A percentile compares a stretch with the other conserved stretches of the same genome.
These are phyloP conservation scores for Berberis vulgaris DNA, from an alignment of 164 flowering plant species.

Conservation along the genomic window DNA sequence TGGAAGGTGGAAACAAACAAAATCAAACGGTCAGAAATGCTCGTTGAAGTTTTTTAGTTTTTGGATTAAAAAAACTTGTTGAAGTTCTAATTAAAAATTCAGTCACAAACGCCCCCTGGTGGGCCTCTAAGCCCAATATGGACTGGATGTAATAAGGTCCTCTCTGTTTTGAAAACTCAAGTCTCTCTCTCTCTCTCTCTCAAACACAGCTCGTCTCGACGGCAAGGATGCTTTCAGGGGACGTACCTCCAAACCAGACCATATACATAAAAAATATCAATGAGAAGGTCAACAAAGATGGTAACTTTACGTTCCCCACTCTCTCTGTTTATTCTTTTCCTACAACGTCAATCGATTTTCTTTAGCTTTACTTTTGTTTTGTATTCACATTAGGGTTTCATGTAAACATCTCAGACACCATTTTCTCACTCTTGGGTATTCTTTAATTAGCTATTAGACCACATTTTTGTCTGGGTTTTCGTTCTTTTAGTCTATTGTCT, in stretches of 20 bases:
- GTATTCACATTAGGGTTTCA: constrained; percentile 3
- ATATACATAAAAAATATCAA: constrained; percentile 84
- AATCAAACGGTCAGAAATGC: too few relatives aligned
- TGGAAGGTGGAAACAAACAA: too few relatives aligned
- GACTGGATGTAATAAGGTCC: too few relatives aligned
- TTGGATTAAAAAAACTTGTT: too few relatives aligned
- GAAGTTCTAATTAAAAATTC: too few relatives aligned
- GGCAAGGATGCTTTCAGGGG: constrained; percentile 69
- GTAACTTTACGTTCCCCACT: constrained; percentile 17
- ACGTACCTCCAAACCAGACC: constrained; percentile 86
- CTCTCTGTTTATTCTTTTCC: too few relatives aligned
- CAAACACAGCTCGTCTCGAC: neutral
- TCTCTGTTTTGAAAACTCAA: too few relatives aligned
- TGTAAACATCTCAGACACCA: neutral
- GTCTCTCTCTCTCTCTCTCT: neutral
- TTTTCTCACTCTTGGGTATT: constrained; percentile 1
- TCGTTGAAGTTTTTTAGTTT: too few relatives aligned
- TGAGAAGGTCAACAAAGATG: constrained; percentile 93
- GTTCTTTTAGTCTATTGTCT: neutral
- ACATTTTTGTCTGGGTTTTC: constrained; percentile 5
- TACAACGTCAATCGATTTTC: too few relatives aligned
- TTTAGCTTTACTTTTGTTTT: constrained; percentile 1
- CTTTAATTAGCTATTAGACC: neutral
- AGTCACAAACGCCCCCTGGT: too few relatives aligned
- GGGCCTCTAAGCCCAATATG: too few relatives aligned